Percentiles rank a stretch among this genome's conserved stretches.
Conservation (phyloP, 768 basidiomycete genomes). For the Suillus bovinus region DNA sequence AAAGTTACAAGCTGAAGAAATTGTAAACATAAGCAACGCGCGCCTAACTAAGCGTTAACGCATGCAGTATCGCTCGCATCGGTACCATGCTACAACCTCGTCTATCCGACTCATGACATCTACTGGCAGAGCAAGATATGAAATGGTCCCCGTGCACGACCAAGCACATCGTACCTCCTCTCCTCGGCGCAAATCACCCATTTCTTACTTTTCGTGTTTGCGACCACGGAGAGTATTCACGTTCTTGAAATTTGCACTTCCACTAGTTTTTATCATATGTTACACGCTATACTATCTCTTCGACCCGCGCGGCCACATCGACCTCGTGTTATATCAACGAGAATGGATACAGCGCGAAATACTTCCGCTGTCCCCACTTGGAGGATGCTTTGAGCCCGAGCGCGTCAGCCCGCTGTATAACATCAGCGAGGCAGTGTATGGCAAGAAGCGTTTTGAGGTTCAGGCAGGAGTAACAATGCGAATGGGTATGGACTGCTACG, state of each 20-base stretch:
- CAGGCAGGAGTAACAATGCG: conserved; percentile 80
- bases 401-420: conserved; percentile 69
- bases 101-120: not conserved
- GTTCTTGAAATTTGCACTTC: conserved; percentile 47
- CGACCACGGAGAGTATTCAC: conserved; percentile 37
- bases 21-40: not conserved
- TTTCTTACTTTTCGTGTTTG: conserved; percentile 4
- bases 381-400: conserved; percentile 71
- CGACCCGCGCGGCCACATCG: conserved; percentile 74
- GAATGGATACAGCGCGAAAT: conserved; percentile 76
- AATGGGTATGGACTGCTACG: conserved; percentile 88
- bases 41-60: not conserved
- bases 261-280: conserved; percentile 25
- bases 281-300: conserved; percentile 52
- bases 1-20: no score
- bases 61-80: conserved; percentile 1
- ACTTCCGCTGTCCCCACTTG: conserved; percentile 58
- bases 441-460: conserved; percentile 66
- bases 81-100: not conserved
- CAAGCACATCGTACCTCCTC: not conserved
- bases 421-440: conserved; percentile 59
- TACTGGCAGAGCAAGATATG: conserved; percentile 3
- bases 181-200: not conserved
- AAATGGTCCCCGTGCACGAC: conserved; percentile 8
- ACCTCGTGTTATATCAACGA: conserved; percentile 76